These are phyloP conservation scores for Suillus brevipes DNA, from an alignment of 768 basidiomycete genomes.

Conservation along the genomic window DNA sequence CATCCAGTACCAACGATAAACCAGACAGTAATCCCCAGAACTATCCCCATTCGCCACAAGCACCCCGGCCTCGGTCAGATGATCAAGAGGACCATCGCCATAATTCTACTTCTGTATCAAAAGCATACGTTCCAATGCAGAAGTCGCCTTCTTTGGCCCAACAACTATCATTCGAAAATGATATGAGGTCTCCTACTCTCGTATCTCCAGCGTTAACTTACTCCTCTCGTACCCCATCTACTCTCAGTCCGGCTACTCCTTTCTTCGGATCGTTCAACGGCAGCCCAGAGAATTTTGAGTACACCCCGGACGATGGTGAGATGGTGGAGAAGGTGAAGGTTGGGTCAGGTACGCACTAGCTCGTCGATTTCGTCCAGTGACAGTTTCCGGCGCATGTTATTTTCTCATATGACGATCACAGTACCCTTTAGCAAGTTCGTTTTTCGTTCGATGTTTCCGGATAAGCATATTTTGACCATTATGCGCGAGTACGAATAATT, in stretches of 20 bases:
- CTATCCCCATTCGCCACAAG: constrained; percentile 28
- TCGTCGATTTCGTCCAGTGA: neutral
- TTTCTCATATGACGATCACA: neutral
- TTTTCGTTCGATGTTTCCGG: neutral
- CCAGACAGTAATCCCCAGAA: constrained; percentile 14
- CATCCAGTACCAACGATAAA: constrained; percentile 17
- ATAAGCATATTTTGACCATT: constrained; percentile 1
- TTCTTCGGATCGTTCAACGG: constrained; percentile 57
- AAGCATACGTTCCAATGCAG: constrained; percentile 17
- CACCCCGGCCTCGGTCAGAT: constrained; percentile 5
- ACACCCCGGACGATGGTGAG: constrained; percentile 21
- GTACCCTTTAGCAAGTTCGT: neutral
- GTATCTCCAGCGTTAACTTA: constrained; percentile 71
- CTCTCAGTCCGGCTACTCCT: constrained; percentile 69
- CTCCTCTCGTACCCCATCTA: constrained; percentile 62
- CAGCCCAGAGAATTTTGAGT: constrained; percentile 33
- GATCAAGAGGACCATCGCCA: constrained; percentile 6
- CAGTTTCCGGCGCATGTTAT: neutral
- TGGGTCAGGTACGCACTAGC: constrained; percentile 13
- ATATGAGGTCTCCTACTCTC: constrained; percentile 50
- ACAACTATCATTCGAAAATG: constrained; percentile 23
- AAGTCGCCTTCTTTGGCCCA: constrained; percentile 15
- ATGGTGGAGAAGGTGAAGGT: constrained; percentile 27
- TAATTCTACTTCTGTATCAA: constrained; percentile 12
- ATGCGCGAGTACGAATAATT: neutral